Evolutionary conservation across 2,329 filamentous ascomycete genomes (phyloP), one percentile per base, ranked within the genome.

Genomic region (Cercospora citrullina): DNA sequence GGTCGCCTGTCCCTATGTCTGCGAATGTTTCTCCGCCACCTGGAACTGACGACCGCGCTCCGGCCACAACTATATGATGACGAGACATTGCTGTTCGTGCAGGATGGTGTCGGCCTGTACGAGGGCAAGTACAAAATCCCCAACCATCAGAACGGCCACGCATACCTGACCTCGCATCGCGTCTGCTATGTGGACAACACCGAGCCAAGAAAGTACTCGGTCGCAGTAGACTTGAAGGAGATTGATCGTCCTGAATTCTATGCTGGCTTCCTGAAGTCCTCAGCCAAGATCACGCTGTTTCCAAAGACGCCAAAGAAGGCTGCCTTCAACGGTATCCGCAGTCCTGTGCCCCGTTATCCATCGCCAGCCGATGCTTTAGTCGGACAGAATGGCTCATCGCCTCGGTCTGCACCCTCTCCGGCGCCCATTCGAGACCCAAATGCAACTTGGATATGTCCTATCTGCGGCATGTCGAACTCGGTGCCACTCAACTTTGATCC

Each of bases 51-150:
- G 67, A 97, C 94, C 83, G 95, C 95, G 78, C 87, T 97, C 78
- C 91, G 95, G 85, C 95, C 95, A 76, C 91, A 90, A 69, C 91
- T 97, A 79, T 87, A 96, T 73, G 91, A 93, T 77, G 95, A 97
- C 85, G 95, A 99, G 86, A 91, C 92, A 74, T 85, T 98, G 64
- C 87, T 99, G 68, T 98, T 97, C 82, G 94, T 99, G 67, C 94
- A 98, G 83, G 94, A 98, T 85, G 94, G 93, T 80, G 94, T 99
- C 75, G 95, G 95, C 74, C 85, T 99, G 70, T 99, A 99, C 83
- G 93, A 98, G 86, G 95, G 95, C 74, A 98, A 97, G 83, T 95
- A 90, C 84, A 99, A 99, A 83, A 90, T 99, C 64, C 91, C 92
- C 39, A 89, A 94, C 77, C 93, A 96, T 73, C 95, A 99, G 79